Evolutionary conservation across 805 yeast species (phyloP).

Genomic region (Kluyveromyces lactis): DNA sequence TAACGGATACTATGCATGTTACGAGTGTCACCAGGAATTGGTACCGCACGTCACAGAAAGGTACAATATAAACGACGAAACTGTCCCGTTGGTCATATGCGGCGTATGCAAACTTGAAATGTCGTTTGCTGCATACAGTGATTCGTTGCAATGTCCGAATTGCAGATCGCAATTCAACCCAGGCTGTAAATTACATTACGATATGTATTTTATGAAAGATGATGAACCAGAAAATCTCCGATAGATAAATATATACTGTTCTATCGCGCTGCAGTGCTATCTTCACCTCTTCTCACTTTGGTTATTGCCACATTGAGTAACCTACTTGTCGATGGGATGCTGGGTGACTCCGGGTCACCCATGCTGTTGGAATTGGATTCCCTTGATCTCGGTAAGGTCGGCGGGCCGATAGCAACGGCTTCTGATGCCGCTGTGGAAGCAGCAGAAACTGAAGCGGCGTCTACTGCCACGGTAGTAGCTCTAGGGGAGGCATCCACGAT

Average conservation of each 20-base stretch:
- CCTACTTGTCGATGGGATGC: neutral
- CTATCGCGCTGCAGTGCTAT: too few relatives aligned
- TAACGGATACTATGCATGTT: conserved; percentile 22
- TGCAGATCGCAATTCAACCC: conserved; percentile 25
- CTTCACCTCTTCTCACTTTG: neutral
- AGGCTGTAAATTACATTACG: conserved; percentile 26
- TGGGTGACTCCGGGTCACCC: neutral
- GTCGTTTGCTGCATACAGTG: conserved; percentile 20
- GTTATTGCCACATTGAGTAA: neutral
- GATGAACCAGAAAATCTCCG: conserved; percentile 2
- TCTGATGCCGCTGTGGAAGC: neutral
- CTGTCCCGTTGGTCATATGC: conserved; percentile 19
- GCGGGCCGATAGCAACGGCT: too few relatives aligned
- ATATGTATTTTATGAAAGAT: conserved; percentile 16
- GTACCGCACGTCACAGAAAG: conserved; percentile 12
- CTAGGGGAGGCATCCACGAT: too few relatives aligned
- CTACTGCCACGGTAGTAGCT: neutral
- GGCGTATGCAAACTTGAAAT: conserved; percentile 24
- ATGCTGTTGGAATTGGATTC: too few relatives aligned
- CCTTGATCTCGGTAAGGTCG: too few relatives aligned
- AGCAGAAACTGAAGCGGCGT: neutral
- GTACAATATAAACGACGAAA: conserved; percentile 10
- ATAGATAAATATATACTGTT: too few relatives aligned
- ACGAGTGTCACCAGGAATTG: conserved; percentile 21
- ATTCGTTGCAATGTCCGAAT: conserved; percentile 12